phyloP scores from a whole-genome alignment of 306 rosid species.

The Gleditsia sinensis region DNA sequence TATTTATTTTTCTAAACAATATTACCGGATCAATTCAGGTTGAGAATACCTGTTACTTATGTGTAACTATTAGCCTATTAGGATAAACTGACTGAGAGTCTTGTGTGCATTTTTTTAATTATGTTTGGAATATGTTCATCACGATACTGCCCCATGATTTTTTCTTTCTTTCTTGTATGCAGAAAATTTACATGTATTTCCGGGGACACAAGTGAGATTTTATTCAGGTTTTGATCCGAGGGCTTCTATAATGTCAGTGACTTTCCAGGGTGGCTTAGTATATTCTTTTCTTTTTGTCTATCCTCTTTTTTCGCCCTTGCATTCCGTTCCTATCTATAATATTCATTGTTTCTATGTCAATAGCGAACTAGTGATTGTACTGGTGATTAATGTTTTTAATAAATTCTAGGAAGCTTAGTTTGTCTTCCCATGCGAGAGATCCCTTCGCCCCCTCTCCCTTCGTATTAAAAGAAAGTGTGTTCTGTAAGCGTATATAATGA shows the following conservation, averaged over 20 bases:
- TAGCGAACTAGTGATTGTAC: slow-evolving; percentile 30
- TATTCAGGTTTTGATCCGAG: slow-evolving; percentile 31
- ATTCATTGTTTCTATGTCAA: slow-evolving; percentile 22
- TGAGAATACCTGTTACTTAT: background rate
- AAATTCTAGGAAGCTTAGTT: slow-evolving; percentile 22
- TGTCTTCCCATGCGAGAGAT: background rate
- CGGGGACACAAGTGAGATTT: slow-evolving; percentile 80
- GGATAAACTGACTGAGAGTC: background rate
- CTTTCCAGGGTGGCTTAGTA: slow-evolving; percentile 38
- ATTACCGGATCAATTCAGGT: background rate
- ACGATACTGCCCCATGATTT: slow-evolving; percentile 5
- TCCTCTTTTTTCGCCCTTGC: background rate
- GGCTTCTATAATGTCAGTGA: slow-evolving; percentile 27
- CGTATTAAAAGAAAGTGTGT: background rate
- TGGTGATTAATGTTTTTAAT: slow-evolving; percentile 21
- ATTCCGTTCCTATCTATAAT: slow-evolving; percentile 19
- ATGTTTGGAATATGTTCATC: slow-evolving; percentile 12
- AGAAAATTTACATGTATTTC: slow-evolving; percentile 92
- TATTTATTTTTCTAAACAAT: background rate
- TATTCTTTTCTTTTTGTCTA: slow-evolving; percentile 35
- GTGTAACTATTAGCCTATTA: background rate
- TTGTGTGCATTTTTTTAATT: background rate
- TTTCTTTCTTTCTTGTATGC: slow-evolving; percentile 44
- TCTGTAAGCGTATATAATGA: background rate
- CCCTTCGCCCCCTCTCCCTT: background rate